Base-by-base conservation (phyloP, 2,329 filamentous ascomycete species). In the Daldinia sp. region DNA sequence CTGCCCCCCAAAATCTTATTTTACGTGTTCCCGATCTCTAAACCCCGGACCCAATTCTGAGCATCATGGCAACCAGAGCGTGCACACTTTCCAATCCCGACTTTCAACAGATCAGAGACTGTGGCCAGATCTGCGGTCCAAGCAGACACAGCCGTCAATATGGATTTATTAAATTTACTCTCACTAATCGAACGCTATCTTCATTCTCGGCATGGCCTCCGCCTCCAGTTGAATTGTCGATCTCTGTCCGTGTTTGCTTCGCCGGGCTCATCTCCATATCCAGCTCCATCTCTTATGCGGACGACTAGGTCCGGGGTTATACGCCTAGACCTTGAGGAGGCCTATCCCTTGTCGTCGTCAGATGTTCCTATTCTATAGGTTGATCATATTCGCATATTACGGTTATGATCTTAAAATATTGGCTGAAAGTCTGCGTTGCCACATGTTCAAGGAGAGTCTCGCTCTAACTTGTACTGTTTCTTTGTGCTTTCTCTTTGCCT, bases 11-110 rank as follows among this genome's bases (percentile, higher is more conserved):
- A 63, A 71, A 70, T 68, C 62, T 71, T 71, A 71, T 71, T 71
- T 69, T 68, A 69, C 68, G 68, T 66, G 69, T 67, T 67, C 63
- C 65, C 71, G 71, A 73, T 72, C 71, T 68, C 66, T 65, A 62
- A 58, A 39, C 63, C 66, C 59, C 61, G 58, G 63, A 68, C 68
- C 45, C 51, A 52, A 56, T 58, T 62, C 63, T 63, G 56, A 53
- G 57, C 60, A 68, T 67, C 66, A 64, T 58, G 61, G 63, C 56
- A 68, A 61, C 54, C 43, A 60, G 53, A 48, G 34, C 37, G 41
- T 59, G 53, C 53, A 58, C 35, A 49, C 57, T 58, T 63, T 63
- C 55, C 62, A 62, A 55, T 58, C 47, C 48, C 59, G 62, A 63
- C 63, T 57, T 32, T 58, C 43, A 55, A 53, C 45, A 51, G 49